A percentile compares a stretch with the other conserved stretches of the same genome.
Evolutionary conservation across 495 filamentous ascomycete genomes (phyloP).

Genomic region (Eremomyces bilateralis): DNA sequence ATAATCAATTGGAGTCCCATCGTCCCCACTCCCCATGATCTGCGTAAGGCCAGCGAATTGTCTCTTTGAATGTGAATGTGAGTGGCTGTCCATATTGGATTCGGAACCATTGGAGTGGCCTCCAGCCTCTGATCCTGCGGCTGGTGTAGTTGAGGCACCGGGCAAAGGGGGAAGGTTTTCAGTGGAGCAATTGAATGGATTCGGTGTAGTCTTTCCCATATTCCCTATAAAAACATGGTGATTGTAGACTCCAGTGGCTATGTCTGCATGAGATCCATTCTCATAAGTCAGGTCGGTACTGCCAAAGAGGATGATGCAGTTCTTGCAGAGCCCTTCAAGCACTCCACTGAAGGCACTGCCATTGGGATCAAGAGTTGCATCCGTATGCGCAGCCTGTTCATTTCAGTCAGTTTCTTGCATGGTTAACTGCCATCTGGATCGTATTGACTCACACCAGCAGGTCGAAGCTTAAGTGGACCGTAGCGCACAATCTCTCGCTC

Average conservation of each 20-base stretch:
- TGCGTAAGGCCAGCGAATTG: too few relatives aligned
- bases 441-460: too few relatives aligned
- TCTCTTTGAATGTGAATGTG: too few relatives aligned
- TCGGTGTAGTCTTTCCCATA: not conserved
- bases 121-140: too few relatives aligned
- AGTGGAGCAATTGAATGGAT: not conserved
- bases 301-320: not conserved
- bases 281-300: not conserved
- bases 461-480: not conserved
- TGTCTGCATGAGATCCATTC: not conserved
- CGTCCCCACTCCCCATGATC: not conserved
- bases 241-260: not conserved
- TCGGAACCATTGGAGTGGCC: too few relatives aligned
- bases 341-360: not conserved
- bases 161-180: too few relatives aligned
- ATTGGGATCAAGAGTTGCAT: not conserved
- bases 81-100: too few relatives aligned
- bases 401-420: too few relatives aligned
- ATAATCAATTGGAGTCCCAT: not conserved
- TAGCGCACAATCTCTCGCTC: not conserved
- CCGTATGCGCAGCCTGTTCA: not conserved
- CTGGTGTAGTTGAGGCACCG: too few relatives aligned
- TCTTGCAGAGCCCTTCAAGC: not conserved
- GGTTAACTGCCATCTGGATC: too few relatives aligned
- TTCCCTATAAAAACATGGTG: not conserved